Conservation (phyloP, 306 rosid species). For the Fragaria vesca region DNA sequence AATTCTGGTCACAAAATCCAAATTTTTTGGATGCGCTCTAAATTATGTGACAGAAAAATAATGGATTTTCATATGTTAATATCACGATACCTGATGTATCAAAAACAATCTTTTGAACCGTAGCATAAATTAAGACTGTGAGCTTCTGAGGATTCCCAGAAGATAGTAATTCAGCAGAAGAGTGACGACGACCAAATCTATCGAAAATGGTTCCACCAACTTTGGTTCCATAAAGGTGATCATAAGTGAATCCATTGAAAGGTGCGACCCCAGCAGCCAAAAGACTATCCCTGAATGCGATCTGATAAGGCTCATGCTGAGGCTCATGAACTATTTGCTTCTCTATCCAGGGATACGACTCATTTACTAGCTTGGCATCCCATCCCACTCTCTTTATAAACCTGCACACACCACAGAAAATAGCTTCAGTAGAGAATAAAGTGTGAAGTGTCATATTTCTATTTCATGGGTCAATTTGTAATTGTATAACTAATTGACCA, state of each 20-base stretch:
- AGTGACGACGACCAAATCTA: constrained; percentile 74
- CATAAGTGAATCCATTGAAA: constrained; percentile 91
- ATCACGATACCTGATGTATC: constrained; percentile 45
- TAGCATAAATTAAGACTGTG: constrained; percentile 65
- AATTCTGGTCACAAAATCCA: neutral
- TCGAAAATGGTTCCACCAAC: constrained; percentile 95
- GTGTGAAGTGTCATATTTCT: neutral
- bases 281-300: constrained; percentile 72
- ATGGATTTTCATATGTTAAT: neutral
- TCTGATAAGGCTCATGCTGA: constrained; percentile 49
- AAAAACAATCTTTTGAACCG: constrained; percentile 78
- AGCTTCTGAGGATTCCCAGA: constrained; percentile 67
- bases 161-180: constrained; percentile 78
- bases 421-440: neutral
- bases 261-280: constrained; percentile 74
- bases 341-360: constrained; percentile 85
- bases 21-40: neutral
- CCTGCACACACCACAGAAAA: constrained; percentile 44
- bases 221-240: constrained; percentile 86
- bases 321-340: constrained; percentile 83
- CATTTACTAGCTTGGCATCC: constrained; percentile 70
- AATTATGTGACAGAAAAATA: neutral
- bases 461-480: neutral
- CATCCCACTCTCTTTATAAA: constrained; percentile 65
- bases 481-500: neutral